Evolutionary conservation across 805 yeast genomes (phyloP).

Genomic region (Hermanozyma aechmeae): DNA sequence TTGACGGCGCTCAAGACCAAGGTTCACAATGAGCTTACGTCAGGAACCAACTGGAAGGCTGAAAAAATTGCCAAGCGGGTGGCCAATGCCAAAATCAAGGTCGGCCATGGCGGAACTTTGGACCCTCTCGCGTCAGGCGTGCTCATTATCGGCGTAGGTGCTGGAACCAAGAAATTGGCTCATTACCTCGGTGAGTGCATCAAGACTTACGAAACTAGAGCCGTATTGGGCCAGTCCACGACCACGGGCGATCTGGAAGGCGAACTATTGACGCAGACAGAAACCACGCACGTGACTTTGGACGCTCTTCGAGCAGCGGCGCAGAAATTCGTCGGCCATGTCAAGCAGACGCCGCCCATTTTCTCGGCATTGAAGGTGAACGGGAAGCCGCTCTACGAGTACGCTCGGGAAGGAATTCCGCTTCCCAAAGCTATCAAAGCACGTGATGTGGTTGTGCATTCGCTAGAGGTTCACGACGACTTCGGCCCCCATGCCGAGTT

Average conservation of each 20-base stretch:
- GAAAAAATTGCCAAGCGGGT: conserved; percentile 44
- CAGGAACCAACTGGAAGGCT: conserved; percentile 31
- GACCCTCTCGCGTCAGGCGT: conserved; percentile 97
- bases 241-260: conserved; percentile 95
- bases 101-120: conserved; percentile 97
- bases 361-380: conserved; percentile 90
- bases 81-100: conserved; percentile 56
- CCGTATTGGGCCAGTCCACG: conserved; percentile 81
- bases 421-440: conserved; percentile 77
- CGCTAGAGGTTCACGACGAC: conserved; percentile 46
- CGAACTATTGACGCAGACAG: conserved; percentile 52
- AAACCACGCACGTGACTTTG: conserved; percentile 45
- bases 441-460: conserved; percentile 56
- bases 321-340: conserved; percentile 65
- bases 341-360: conserved; percentile 89
- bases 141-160: conserved; percentile 82
- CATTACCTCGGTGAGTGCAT: conserved; percentile 63
- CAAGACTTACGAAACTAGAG: conserved; percentile 76
- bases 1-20: conserved; percentile 41
- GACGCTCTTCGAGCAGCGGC: conserved; percentile 42
- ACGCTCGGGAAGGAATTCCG: conserved; percentile 82
- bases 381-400: conserved; percentile 90
- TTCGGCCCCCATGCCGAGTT: conserved; percentile 50
- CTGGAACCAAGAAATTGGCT: conserved; percentile 77
- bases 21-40: conserved; percentile 29